Base-by-base conservation (phyloP, 345 rosid species). In the Syzygium aqueum region DNA sequence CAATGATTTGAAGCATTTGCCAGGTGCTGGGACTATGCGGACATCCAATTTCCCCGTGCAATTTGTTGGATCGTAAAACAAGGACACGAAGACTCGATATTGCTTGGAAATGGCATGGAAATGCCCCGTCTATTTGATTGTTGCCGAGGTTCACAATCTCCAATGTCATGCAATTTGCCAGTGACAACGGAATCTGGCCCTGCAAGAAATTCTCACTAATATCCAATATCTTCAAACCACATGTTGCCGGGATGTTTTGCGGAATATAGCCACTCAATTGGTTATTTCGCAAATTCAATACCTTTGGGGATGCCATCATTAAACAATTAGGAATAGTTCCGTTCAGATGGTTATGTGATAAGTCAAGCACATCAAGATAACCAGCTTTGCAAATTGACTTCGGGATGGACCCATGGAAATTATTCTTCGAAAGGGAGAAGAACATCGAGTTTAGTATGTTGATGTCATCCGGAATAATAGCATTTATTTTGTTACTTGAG, bases 71-170 rank as follows among this genome's bases (percentile, higher is more conserved):
- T n/a, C 95, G 91, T 84, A 93, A 77, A 86, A 90, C 89, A 3
- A 91, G 92, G 51, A 90, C 91, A 17, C 65, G 88, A 80, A 93
- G 86, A 12, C 4, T 46, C 8, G 90, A 82, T 53, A 84, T 33
- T 10, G 19, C 67, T 51, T 87, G 78, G 88, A 92, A 59, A 63
- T 80, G 85, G 23, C 91, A 91, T 21, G 95, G 95, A 84, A 91
- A 92, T 2, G 2, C 40, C 61, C 89, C 94, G 1, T 77, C 49
- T 6, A 94, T 80, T 30, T 73, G 84, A 57, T 92, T 94, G 85
- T 88, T 85, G 37, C 93, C 93, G 1, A 94, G 67, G 77, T 91
- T 88, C 57, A 94, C 85, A 46, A 93, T 90, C 86, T 93, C 93
- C 33, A 92, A 19, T 19, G 0, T 11, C 0, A 5, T 52, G 87